phyloP scores from a whole-genome alignment of 306 rosid species.

The Begonia peltatifolia region DNA sequence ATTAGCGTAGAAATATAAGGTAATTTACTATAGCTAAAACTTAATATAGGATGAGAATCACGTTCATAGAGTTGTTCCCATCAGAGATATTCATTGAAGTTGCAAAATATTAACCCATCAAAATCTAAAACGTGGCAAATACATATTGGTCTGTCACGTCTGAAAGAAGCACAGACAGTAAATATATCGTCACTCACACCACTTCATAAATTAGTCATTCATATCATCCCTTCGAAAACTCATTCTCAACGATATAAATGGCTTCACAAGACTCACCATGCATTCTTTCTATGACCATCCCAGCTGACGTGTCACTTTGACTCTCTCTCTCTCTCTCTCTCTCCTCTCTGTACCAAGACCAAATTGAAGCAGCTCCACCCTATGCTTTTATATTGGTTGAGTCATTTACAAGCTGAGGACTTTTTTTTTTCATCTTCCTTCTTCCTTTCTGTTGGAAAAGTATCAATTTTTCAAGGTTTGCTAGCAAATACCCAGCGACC shows the following conservation, averaged over 20 bases:
- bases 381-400: constrained; percentile 3
- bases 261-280: constrained; percentile 38
- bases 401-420: constrained; percentile 11
- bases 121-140: neutral
- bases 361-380: constrained; percentile 2
- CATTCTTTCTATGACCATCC: constrained; percentile 11
- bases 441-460: neutral
- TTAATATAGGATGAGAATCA: too few species aligned
- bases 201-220: constrained; percentile 5
- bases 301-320: constrained; percentile 41
- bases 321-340: constrained; percentile 29
- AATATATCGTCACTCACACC: neutral
- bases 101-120: neutral
- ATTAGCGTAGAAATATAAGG: too few species aligned
- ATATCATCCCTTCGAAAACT: constrained; percentile 3
- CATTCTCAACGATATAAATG: constrained; percentile 16
- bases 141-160: too few species aligned
- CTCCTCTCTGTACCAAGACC: constrained; percentile 10
- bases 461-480: constrained; percentile 2
- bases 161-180: neutral
- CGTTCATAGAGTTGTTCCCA: too few species aligned
- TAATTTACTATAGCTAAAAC: too few species aligned
- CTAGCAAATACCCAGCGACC: constrained; percentile 5
- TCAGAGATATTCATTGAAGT: too few species aligned
- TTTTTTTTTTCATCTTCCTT: constrained; percentile 6